A percentile compares a stretch with the other conserved stretches of the same genome.
These are phyloP conservation scores for Monosporascus sp. DNA, from an alignment of 2,329 filamentous ascomycete genomes.

Conservation along the genomic window DNA sequence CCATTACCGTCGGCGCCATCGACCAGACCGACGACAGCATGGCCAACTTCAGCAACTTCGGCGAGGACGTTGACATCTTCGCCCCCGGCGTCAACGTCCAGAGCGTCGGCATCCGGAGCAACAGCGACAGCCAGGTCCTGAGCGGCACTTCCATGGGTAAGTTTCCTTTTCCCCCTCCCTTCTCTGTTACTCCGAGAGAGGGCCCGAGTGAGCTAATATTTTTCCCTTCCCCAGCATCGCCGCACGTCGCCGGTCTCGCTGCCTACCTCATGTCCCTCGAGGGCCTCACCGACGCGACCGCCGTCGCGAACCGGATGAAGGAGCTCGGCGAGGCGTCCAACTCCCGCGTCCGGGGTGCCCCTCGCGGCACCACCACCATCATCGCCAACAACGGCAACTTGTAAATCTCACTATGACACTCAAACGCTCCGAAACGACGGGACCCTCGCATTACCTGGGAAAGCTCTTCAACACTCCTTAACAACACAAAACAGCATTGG, in stretches of 20 bases:
- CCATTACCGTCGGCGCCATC: conserved; percentile 57
- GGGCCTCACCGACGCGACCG: conserved; percentile 37
- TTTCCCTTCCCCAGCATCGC: conserved; percentile 43
- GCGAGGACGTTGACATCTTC: conserved; percentile 46
- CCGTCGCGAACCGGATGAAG: conserved; percentile 45
- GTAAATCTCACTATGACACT: conserved; percentile 1
- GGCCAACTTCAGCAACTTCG: conserved; percentile 56
- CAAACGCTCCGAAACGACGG: too few relatives aligned
- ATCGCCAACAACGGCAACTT: conserved; percentile 53
- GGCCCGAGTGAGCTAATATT: conserved; percentile 9
- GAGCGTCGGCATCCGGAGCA: conserved; percentile 46
- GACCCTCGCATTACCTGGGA: too few relatives aligned
- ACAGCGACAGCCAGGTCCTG: conserved; percentile 39
- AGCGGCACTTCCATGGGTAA: conserved; percentile 54
- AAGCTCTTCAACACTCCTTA: too few relatives aligned
- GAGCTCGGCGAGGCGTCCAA: conserved; percentile 43
- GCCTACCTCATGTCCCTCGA: conserved; percentile 61
- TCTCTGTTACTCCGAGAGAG: background rate
- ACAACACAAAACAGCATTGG: too few relatives aligned
- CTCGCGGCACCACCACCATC: conserved; percentile 39
- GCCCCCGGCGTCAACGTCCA: conserved; percentile 50
- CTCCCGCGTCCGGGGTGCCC: conserved; percentile 38
- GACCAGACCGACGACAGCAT: conserved; percentile 43
- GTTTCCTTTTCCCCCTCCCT: conserved; percentile 3
- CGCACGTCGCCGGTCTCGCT: conserved; percentile 62